Percentiles rank a stretch among this genome's conserved stretches.
phyloP scores from a whole-genome alignment of 164 flowering plant species.

The Vitis vinifera region ASM3070453v1 NC_081814.1:12735001-12735500 shows the following conservation, averaged over 20 bases:
- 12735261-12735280: not conserved
- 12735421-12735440: too few species aligned
- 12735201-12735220: not conserved
- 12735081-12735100: not conserved
- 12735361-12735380: too few species aligned
- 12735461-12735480: too few species aligned
- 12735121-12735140: not conserved
- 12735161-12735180: not conserved
- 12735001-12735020: conserved; percentile 10
- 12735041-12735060: conserved; percentile 8
- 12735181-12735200: not conserved
- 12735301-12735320: not conserved
- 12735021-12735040: conserved; percentile 10
- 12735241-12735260: not conserved
- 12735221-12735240: not conserved
- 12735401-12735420: too few species aligned
- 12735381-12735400: too few species aligned
- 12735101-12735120: not conserved
- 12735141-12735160: not conserved
- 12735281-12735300: not conserved
- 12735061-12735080: not conserved
- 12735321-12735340: not conserved
- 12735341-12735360: too few species aligned
- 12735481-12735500: too few species aligned
- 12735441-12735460: too few species aligned